phyloP scores from a whole-genome alignment of 2,329 filamentous ascomycete species.

The Biscogniauxia mediterranea region DNA sequence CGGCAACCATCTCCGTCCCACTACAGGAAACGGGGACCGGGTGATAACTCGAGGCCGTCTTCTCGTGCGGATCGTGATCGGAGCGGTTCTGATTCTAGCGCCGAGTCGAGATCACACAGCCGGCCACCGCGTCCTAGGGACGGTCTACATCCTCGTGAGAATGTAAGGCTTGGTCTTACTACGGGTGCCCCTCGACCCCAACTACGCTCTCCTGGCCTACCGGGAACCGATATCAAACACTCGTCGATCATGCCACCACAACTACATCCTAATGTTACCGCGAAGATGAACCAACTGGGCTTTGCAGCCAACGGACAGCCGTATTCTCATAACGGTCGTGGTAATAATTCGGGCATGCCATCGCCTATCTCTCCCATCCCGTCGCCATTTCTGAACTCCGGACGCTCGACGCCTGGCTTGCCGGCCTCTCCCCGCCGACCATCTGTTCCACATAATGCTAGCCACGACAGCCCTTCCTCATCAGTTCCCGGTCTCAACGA shows the following conservation, averaged over 20 bases:
- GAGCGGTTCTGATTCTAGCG: constrained; percentile 56
- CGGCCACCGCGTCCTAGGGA: constrained; percentile 42
- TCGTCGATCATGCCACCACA: constrained; percentile 50
- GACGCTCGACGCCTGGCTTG: constrained; percentile 34
- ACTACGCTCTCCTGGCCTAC: constrained; percentile 46
- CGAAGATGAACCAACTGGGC: constrained; percentile 20
- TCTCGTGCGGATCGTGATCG: constrained; percentile 45
- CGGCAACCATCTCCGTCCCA: constrained; percentile 43
- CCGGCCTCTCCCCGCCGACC: constrained; percentile 35
- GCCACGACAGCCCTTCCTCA: constrained; percentile 22
- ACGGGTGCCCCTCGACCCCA: constrained; percentile 30
- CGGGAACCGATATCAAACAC: constrained; percentile 46
- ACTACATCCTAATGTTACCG: constrained; percentile 32
- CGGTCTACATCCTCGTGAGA: constrained; percentile 37
- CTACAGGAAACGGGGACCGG: constrained; percentile 44
- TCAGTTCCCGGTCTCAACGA: constrained; percentile 36
- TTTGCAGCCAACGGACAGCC: constrained; percentile 35
- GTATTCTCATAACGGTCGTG: constrained; percentile 32
- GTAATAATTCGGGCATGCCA: constrained; percentile 39
- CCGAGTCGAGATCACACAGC: constrained; percentile 39
- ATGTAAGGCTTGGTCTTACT: constrained; percentile 32
- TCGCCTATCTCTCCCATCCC: constrained; percentile 47
- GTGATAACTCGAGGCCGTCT: constrained; percentile 38
- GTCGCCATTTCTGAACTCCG: constrained; percentile 34
- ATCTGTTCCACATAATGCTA: constrained; percentile 31